Base-by-base conservation (phyloP, 208 protist genomes). In the Leishmania braziliensis region DNA sequence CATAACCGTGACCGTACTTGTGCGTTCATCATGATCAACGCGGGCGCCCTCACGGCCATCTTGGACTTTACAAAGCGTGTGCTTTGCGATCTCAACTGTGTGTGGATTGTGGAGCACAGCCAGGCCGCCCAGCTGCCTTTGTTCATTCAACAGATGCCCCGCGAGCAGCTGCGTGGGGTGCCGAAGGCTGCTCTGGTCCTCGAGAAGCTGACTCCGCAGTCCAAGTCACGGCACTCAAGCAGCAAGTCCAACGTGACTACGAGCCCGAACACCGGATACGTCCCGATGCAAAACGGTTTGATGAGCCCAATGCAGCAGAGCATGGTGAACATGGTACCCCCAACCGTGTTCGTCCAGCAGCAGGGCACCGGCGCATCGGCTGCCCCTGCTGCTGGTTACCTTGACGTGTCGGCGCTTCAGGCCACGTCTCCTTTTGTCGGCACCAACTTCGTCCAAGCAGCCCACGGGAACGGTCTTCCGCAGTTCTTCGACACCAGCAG, bases 1-100 rank as follows among this genome's bases (percentile, higher is more conserved):
- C 93, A 96, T 84, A 89, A 90, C 77, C 87, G 89, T n/a, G 91
- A 94, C 69, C 91, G 90, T 18, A 95, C 93, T 8, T 96, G 93
- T 76, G 93, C 93, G n/a, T 96, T 96, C 83, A 86, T 96, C 16
- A 88, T 94, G 86, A 85, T 95, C 71, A 96, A 96, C 79, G 81
- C 84, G 18, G 80, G 86, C 56, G 90, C 90, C 10, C 79, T 95
- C 3, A 51, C 65, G 16, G 78, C 88, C 1, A 84, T 96, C 10
- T 75, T 96, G 16, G 79, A 84, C 10, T 96, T 91, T 79, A 89
- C 88, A 26, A 95, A 96, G 77, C 91, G 93, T 5, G 86, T 95
- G 4, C 68, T 96, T 76, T 96, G 93, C 84, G 93, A 96, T 85
- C 77, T 93, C 46, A 88, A 92, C 63, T 93, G 91, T 73, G 90